Conservation (phyloP, 306 rosid species). For the Cucurbita pepo region DNA sequence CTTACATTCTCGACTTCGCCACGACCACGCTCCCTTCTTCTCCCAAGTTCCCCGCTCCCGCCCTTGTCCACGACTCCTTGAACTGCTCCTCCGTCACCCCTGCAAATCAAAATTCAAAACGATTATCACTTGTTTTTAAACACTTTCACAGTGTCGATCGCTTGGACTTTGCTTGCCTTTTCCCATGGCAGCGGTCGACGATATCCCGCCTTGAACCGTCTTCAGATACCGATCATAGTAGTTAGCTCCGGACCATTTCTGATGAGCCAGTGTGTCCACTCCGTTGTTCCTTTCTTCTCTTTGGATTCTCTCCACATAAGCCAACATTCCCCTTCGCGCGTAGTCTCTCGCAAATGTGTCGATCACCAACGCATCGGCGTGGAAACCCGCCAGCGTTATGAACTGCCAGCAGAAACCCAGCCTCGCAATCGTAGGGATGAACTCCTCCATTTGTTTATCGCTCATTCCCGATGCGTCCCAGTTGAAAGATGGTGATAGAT, state of each 20-base stretch:
- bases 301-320: slow-evolving; percentile 87
- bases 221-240: slow-evolving; percentile 84
- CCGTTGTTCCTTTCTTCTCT: slow-evolving; percentile 89
- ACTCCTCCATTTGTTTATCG: slow-evolving; percentile 55
- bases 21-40: slow-evolving; percentile 40
- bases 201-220: slow-evolving; percentile 89
- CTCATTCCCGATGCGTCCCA: slow-evolving; percentile 99
- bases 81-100: slow-evolving; percentile 97
- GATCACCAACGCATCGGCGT: slow-evolving; percentile 61
- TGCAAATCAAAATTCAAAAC: slow-evolving; percentile 8
- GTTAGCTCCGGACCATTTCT: slow-evolving; percentile 97
- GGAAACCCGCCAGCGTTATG: slow-evolving; percentile 81
- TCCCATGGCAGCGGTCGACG: slow-evolving; percentile 99
- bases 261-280: slow-evolving; percentile 92
- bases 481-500: slow-evolving; percentile 88
- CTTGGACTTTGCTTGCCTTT: slow-evolving; percentile 27
- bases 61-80: slow-evolving; percentile 78
- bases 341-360: slow-evolving; percentile 72
- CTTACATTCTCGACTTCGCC: slow-evolving; percentile 62
- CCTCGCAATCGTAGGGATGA: slow-evolving; percentile 68
- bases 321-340: slow-evolving; percentile 79
- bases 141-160: no score
- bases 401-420: slow-evolving; percentile 91
- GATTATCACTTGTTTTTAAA: no score
- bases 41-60: slow-evolving; percentile 43